A percentile compares a stretch with the other conserved stretches of the same genome.
Conservation (phyloP, 495 filamentous ascomycete species). For the Penicillium salamii region DNA sequence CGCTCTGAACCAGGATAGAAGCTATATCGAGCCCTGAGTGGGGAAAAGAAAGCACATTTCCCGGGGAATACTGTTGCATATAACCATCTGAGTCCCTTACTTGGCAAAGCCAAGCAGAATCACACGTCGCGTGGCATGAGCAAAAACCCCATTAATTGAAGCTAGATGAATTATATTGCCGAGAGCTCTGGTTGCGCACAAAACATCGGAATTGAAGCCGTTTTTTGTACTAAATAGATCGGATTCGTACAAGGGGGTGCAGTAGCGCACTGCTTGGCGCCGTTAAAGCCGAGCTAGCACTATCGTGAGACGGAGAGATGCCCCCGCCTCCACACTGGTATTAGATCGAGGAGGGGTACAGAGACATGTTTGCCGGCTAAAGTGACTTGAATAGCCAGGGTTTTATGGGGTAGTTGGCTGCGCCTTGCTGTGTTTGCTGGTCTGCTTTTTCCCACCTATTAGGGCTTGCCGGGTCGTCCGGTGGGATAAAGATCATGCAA, state of each 20-base stretch:
- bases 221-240: not conserved
- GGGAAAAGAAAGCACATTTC: not conserved
- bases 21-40: not conserved
- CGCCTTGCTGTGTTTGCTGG: not conserved
- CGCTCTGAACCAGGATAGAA: not conserved
- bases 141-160: not conserved
- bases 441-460: constrained; percentile 25
- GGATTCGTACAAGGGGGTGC: constrained; percentile 3
- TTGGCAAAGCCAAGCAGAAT: not conserved
- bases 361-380: constrained; percentile 12
- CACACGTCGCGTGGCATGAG: not conserved
- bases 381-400: not conserved
- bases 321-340: constrained; percentile 4
- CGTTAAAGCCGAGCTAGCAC: constrained; percentile 7
- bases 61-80: constrained; percentile 1
- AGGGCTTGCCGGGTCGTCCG: not conserved
- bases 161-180: not conserved
- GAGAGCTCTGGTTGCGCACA: constrained; percentile 1
- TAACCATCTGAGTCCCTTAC: not conserved
- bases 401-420: not conserved
- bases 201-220: constrained; percentile 12
- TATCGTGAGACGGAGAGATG: constrained; percentile 19
- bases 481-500: constrained; percentile 1
- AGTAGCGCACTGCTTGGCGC: constrained; percentile 1
- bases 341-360: not conserved